Evolutionary conservation across 306 rosid genomes (phyloP), one percentile per base, ranked within the genome.

Genomic region (Oxytropis ochrocephala): DNA sequence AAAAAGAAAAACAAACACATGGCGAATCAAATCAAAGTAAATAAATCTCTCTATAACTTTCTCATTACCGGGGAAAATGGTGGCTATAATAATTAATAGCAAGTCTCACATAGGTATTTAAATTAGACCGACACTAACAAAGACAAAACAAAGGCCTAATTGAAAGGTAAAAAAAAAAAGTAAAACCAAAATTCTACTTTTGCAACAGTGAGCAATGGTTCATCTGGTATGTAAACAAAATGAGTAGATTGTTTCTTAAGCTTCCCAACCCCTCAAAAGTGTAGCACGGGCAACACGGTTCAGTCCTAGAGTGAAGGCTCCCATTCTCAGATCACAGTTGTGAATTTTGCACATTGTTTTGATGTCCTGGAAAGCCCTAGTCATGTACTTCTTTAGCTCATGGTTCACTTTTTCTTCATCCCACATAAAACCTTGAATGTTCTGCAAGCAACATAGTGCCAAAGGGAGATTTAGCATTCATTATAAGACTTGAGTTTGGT

Each of bases 391-490:
- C 58, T 87, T 79, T 38, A 86, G 84, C 78, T 86, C 90, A 44
- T 27, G 46, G 67, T 85, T 89, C 33, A 89, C 90, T 41, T 78
- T 79, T 55, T 85, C 84, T 67, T 89, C 96, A 43, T 89, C 92
- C 96, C 96, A 86, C 90, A 86, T 86, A 51, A 86, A 86, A 50
- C 92, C 96, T 85, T 89, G 96, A 72, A 89, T 89, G 42, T 86
- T 89, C 96, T 89, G 87, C 75, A 80, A 5, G 29, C 30, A 64
- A 4, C 50, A 58, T 13, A 30, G 1, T 64, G 33, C 21, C 36
- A 64, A 2, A 38, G 48, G 43, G 11, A 61, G 32, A 38, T 5
- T 54, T 19, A 21, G 7, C 18, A 78, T 8, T 35, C 6, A 33
- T 33, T 4, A 33, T 3, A 8, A 21, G 4, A 51, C 63, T 75